These are phyloP conservation scores for Termitomyces sp. DNA, from an alignment of 768 basidiomycete species.

Conservation along the genomic window DNA sequence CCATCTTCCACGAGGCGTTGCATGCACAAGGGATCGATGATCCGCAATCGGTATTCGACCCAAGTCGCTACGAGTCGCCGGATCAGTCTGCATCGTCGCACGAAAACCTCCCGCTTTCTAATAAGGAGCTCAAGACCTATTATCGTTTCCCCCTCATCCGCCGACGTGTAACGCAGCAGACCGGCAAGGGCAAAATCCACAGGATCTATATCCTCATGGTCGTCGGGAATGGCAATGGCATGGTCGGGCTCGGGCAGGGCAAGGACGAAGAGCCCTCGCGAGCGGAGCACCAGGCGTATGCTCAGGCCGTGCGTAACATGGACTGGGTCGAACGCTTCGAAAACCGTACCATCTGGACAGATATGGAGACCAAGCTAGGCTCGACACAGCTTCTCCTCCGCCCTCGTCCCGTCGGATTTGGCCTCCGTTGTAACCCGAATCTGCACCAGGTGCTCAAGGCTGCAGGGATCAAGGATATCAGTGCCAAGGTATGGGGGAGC, in stretches of 20 bases:
- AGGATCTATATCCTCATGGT: constrained; percentile 59
- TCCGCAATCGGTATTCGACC: no score
- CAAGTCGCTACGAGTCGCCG: constrained; percentile 22
- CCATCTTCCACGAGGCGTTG: constrained; percentile 48
- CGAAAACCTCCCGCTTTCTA: constrained; percentile 20
- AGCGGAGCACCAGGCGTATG: constrained; percentile 54
- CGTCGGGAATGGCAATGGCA: constrained; percentile 77
- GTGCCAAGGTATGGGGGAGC: constrained; percentile 94
- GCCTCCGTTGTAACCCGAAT: constrained; percentile 82
- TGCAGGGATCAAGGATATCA: constrained; percentile 92
- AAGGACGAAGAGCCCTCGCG: constrained; percentile 55
- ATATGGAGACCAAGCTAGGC: constrained; percentile 80
- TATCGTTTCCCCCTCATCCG: constrained; percentile 38
- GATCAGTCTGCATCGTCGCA: constrained; percentile 22
- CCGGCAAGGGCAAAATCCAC: constrained; percentile 86
- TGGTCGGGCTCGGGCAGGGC: constrained; percentile 79
- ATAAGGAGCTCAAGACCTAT: constrained; percentile 17
- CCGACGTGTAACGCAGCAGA: constrained; percentile 79
- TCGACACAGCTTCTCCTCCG: constrained; percentile 76
- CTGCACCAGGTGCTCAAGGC: constrained; percentile 88
- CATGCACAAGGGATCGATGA: constrained; percentile 25
- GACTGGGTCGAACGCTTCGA: constrained; percentile 95
- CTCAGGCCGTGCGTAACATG: constrained; percentile 78
- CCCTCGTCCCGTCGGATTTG: constrained; percentile 85
- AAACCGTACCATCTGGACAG: constrained; percentile 90